Percentiles rank a stretch among this genome's conserved stretches.
Evolutionary conservation across 2,329 filamentous ascomycete species (phyloP).

Genomic region (Lojkania enalia): DNA sequence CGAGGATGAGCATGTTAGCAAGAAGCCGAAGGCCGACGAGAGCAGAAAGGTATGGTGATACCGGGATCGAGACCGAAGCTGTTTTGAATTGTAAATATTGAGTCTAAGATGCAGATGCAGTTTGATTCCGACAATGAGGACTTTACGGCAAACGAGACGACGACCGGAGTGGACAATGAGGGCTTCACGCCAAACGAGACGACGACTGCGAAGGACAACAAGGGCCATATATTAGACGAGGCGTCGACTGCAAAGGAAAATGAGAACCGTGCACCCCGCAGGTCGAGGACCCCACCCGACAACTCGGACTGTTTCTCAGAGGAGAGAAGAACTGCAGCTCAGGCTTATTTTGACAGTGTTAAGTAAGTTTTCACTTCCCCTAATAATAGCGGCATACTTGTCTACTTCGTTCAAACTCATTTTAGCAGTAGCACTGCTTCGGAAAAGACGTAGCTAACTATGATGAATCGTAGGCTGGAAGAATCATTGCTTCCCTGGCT

Average conservation of each 20-base stretch:
- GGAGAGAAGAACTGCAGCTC: constrained; percentile 28
- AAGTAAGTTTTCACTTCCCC: constrained; percentile 27
- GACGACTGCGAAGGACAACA: constrained; percentile 3
- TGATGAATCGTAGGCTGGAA: constrained; percentile 63
- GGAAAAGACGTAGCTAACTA: constrained; percentile 20
- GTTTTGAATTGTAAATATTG: too few species aligned
- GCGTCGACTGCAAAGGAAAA: too few species aligned
- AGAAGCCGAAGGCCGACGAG: not conserved
- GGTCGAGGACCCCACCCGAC: not conserved
- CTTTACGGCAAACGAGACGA: too few species aligned
- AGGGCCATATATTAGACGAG: constrained; percentile 3
- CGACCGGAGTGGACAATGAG: too few species aligned
- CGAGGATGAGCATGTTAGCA: not conserved
- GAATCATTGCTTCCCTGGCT: constrained; percentile 74
- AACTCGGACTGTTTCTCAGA: constrained; percentile 3
- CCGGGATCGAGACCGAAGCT: too few species aligned
- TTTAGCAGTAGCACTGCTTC: too few species aligned
- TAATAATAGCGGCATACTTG: not conserved
- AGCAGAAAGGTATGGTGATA: not conserved
- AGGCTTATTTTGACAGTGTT: constrained; percentile 41
- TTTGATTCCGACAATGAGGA: too few species aligned
- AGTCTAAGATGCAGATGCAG: not conserved
- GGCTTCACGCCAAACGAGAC: not conserved
- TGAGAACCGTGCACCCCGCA: not conserved
- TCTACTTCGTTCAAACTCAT: not conserved